Evolutionary conservation across 2,329 filamentous ascomycete species (phyloP).

Genomic region (Cordyceps farinosa): DNA sequence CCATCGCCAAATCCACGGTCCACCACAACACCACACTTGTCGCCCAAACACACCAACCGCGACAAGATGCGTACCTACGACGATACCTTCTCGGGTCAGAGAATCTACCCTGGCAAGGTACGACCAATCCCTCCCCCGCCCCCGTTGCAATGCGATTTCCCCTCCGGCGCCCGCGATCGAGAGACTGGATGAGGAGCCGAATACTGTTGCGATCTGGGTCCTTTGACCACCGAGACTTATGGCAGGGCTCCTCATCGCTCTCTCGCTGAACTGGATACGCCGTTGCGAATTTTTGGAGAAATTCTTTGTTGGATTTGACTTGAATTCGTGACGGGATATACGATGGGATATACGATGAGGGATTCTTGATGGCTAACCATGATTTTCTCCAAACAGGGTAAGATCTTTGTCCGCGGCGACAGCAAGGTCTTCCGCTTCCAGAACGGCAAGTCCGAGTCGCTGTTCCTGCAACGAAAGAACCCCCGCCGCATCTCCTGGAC

Average conservation of each 20-base stretch:
- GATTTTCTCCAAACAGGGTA: conserved; percentile 63
- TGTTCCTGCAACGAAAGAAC: conserved; percentile 99
- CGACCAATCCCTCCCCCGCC: conserved; percentile 28
- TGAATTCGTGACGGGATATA: background rate
- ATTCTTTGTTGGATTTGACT: background rate
- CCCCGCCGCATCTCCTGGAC: conserved; percentile 99
- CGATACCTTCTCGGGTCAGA: conserved; percentile 63
- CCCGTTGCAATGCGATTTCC: conserved; percentile 7
- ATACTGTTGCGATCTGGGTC: background rate
- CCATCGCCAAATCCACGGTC: conserved; percentile 38
- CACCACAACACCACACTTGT: conserved; percentile 41
- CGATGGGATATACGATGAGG: background rate
- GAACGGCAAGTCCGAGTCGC: conserved; percentile 98
- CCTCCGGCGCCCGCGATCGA: conserved; percentile 3
- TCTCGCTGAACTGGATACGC: background rate
- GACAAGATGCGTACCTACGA: conserved; percentile 65
- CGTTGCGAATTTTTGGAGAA: background rate
- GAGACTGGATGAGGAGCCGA: conserved; percentile 12
- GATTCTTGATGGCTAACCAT: conserved; percentile 27
- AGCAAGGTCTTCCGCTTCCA: conserved; percentile 99
- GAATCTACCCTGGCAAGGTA: conserved; percentile 67
- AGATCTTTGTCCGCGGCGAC: conserved; percentile 99
- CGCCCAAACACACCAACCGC: conserved; percentile 38
- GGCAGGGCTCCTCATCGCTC: background rate
- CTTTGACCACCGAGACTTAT: background rate